Conservation (phyloP, 768 basidiomycete species). For the Sistotremastrum niveocremeum region DNA sequence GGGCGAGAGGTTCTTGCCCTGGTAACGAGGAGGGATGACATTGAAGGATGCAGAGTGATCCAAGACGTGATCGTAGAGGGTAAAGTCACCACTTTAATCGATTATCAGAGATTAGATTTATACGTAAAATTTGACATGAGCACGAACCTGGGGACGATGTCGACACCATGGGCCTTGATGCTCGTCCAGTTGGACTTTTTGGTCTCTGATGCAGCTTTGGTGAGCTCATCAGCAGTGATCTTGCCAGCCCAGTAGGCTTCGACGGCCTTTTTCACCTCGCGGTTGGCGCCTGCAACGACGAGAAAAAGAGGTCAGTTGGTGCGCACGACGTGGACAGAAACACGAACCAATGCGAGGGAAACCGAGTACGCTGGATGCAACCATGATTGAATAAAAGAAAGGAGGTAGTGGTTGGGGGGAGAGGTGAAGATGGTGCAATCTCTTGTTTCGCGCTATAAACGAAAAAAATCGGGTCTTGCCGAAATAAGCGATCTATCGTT, state of each 20-base stretch:
- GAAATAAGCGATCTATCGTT: no score
- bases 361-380: constrained; percentile 74
- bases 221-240: constrained; percentile 74
- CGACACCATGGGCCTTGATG: constrained; percentile 76
- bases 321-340: not conserved
- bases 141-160: constrained; percentile 79
- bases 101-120: constrained; percentile 10
- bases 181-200: constrained; percentile 80
- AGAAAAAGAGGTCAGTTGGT: not conserved
- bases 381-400: constrained; percentile 32
- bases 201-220: constrained; percentile 75
- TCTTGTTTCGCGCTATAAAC: no score
- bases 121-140: constrained; percentile 5
- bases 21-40: constrained; percentile 90
- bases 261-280: constrained; percentile 95
- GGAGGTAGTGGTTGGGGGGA: constrained; percentile 8
- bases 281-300: constrained; percentile 57
- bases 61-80: constrained; percentile 96
- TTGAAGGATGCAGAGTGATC: constrained; percentile 96
- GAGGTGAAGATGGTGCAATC: not conserved
- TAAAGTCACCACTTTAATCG: constrained; percentile 79
- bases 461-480: no score
- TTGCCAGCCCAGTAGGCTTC: constrained; percentile 98
- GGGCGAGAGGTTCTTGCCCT: constrained; percentile 68
- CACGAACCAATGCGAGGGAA: constrained; percentile 79